phyloP scores from a whole-genome alignment of 164 flowering plant species.

The Aristolochia contorta region DNA sequence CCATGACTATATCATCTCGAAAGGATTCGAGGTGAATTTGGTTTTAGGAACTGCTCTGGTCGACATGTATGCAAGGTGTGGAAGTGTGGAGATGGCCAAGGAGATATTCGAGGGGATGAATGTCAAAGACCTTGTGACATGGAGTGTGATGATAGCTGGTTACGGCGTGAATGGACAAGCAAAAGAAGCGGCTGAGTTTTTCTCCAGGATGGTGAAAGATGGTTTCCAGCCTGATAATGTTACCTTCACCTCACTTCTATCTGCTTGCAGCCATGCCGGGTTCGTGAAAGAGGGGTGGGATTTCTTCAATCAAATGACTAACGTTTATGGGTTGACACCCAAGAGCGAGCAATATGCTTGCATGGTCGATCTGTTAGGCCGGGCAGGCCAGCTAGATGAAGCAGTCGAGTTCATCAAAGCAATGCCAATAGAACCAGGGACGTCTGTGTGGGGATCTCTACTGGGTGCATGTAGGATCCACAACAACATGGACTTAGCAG shows the following conservation, averaged over 20 bases:
- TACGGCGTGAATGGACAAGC: conserved; percentile 33
- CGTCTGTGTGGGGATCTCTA: conserved; percentile 35
- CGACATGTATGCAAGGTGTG: conserved; percentile 37
- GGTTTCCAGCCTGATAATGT: conserved; percentile 29
- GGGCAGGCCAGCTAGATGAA: conserved; percentile 37
- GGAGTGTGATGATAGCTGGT: conserved; percentile 42
- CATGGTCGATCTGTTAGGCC: conserved; percentile 45
- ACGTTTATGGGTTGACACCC: conserved; percentile 18
- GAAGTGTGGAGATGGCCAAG: conserved; percentile 21
- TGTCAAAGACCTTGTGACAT: conserved; percentile 27
- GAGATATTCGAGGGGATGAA: conserved; percentile 25
- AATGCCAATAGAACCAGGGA: conserved; percentile 35
- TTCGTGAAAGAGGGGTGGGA: conserved; percentile 24
- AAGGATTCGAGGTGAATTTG: conserved; percentile 6
- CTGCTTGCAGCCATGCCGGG: conserved; percentile 42
- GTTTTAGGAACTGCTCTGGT: conserved; percentile 8
- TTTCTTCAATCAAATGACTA: conserved; percentile 28
- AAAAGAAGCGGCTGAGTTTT: conserved; percentile 23
- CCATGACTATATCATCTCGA: conserved; percentile 1
- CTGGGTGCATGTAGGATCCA: conserved; percentile 34
- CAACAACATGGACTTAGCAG: conserved; percentile 26
- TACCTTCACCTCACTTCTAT: conserved; percentile 29
- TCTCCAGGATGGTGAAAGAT: conserved; percentile 25
- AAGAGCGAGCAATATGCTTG: conserved; percentile 38
- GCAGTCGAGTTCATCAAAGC: conserved; percentile 24